Base-by-base conservation (phyloP, 345 rosid species). In the Kernera saxatilis region DNA sequence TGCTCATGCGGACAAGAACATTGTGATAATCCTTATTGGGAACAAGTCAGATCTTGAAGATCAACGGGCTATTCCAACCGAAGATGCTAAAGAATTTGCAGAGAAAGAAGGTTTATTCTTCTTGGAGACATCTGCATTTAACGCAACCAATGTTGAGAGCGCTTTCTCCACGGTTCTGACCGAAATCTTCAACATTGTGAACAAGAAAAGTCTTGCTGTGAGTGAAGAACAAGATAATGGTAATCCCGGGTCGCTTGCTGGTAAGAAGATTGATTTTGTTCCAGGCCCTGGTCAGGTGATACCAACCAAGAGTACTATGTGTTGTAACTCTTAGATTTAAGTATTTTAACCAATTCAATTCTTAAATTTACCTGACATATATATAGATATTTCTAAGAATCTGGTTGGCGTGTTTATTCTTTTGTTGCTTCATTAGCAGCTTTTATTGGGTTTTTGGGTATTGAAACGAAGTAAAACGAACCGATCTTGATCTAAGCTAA, bases 61-160 rank as follows among this genome's bases (percentile, higher is more conserved):
- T 76, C 89, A 84, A 68, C 78, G 91, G 5, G 85, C 80, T 8
- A 88, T 89, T 8, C 82, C 91, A 5, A 81, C 78, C 0, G 93
- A 87, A 59, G 91, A 89, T 72, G 91, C 91, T 32, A 87, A 84
- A 71, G 96, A 89, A 56, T 89, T 89, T 65, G 89, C 96, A 0
- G 80, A 87, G 83, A 87, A 82, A 78, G 93, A 89, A 82, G 93
- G 93, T 5, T 74, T 89, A 5, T 87, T 89, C 77, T 89, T 89
- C 84, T 73, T 87, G 48, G 96, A 87, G 75, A 89, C 96, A 1
- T 87, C 93, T 18, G 96, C 96, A 2, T 61, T 89, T 29, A 78
- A 87, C 51, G 70, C 93, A 10, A 83, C 87, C 3, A 89, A 89
- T 23, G 89, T 87, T 0, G 96, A 89, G 75, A 78, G 64, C 17